phyloP scores from a whole-genome alignment of 164 flowering plant genomes.

The Saururus chinensis region DNA sequence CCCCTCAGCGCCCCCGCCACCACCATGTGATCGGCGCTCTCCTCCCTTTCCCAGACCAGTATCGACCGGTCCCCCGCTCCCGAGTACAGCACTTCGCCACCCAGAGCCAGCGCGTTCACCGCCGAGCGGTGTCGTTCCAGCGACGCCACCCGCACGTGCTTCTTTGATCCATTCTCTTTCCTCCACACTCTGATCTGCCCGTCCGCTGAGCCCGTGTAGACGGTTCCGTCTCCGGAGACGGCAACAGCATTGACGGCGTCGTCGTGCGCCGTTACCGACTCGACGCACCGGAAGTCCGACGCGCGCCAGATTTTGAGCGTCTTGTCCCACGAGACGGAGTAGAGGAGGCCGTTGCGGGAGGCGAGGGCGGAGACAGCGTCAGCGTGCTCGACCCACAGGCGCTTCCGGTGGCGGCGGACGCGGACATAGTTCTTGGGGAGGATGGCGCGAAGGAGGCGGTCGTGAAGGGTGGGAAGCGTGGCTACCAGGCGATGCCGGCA shows the following conservation, averaged over 20 bases:
- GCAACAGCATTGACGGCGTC: conserved; percentile 79
- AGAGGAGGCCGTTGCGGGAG: conserved; percentile 24
- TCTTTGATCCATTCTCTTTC: conserved; percentile 21
- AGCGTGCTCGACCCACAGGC: conserved; percentile 70
- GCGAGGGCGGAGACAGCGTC: conserved; percentile 75
- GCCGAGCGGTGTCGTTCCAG: conserved; percentile 77
- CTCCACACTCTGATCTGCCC: conserved; percentile 56
- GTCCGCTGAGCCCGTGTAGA: conserved; percentile 81
- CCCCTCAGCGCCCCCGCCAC: conserved; percentile 74
- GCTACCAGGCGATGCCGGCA: conserved; percentile 24
- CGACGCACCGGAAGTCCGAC: conserved; percentile 41
- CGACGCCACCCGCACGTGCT: conserved; percentile 44
- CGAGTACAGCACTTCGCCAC: conserved; percentile 59
- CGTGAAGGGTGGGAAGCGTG: conserved; percentile 60
- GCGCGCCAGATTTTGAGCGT: conserved; percentile 57
- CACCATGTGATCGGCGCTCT: conserved; percentile 56
- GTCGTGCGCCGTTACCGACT: conserved; percentile 63
- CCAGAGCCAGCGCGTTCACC: conserved; percentile 67
- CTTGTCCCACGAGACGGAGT: conserved; percentile 83
- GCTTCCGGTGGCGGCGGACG: conserved; percentile 59
- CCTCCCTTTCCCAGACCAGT: conserved; percentile 85
- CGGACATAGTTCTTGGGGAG: conserved; percentile 55
- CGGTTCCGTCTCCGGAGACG: conserved; percentile 45
- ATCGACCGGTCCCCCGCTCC: conserved; percentile 88
- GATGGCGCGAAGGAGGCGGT: conserved; percentile 39